Conservation (phyloP, 2,329 filamentous ascomycete species). For the Nothopassalora personata region DNA sequence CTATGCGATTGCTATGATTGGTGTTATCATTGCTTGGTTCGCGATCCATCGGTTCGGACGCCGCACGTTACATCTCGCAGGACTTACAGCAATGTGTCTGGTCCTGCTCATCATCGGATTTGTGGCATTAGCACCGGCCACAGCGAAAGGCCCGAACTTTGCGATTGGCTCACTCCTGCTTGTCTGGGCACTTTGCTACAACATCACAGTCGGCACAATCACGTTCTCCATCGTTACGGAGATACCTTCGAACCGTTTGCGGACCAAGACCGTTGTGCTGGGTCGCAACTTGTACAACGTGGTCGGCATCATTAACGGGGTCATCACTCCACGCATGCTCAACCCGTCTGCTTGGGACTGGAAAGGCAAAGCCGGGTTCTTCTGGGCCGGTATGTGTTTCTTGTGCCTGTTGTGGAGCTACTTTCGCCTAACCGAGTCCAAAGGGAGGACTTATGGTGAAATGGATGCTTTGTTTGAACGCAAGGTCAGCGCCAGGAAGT, state of each 20-base stretch:
- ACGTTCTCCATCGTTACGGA: slow-evolving; percentile 27
- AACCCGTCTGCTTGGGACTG: slow-evolving; percentile 25
- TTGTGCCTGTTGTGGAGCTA: slow-evolving; percentile 48
- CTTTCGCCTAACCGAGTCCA: slow-evolving; percentile 52
- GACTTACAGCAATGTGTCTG: slow-evolving; percentile 17
- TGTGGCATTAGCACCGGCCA: slow-evolving; percentile 14
- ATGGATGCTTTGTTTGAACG: slow-evolving; percentile 52
- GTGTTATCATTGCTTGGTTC: slow-evolving; percentile 31
- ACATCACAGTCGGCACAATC: slow-evolving; percentile 24
- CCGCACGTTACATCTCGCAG: slow-evolving; percentile 32
- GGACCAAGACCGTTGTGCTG: slow-evolving; percentile 27
- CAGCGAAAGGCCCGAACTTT: slow-evolving; percentile 15
- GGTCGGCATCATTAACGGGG: slow-evolving; percentile 21
- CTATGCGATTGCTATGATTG: slow-evolving; percentile 32
- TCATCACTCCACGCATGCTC: slow-evolving; percentile 25
- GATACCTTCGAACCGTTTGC: slow-evolving; percentile 24
- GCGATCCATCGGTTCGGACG: slow-evolving; percentile 32
- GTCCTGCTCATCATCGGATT: slow-evolving; percentile 25
- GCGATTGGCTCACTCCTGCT: slow-evolving; percentile 22
- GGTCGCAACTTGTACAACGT: slow-evolving; percentile 26
- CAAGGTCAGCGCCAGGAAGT: slow-evolving; percentile 42
- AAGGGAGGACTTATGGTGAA: slow-evolving; percentile 50
- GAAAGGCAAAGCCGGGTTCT: slow-evolving; percentile 28
- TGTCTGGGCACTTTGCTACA: slow-evolving; percentile 21
- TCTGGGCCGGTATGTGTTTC: slow-evolving; percentile 42